A percentile compares a stretch with the other conserved stretches of the same genome.
Evolutionary conservation across 2,329 filamentous ascomycete species (phyloP).

Genomic region (Cladosporium sp.): DNA sequence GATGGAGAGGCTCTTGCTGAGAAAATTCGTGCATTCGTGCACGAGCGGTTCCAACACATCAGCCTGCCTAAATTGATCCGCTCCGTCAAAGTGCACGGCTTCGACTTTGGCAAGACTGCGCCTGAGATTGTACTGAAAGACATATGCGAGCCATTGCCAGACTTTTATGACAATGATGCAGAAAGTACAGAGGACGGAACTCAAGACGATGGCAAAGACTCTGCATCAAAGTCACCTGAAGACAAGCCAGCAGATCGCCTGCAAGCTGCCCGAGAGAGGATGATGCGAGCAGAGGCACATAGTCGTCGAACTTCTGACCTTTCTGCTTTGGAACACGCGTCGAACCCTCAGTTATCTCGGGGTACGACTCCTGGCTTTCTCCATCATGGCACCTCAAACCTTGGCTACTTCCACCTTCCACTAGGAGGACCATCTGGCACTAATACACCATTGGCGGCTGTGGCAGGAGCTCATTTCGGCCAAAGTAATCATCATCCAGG

Average conservation of each 20-base stretch:
- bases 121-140: slow-evolving; percentile 92
- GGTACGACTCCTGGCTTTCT: slow-evolving; percentile 56
- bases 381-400: slow-evolving; percentile 65
- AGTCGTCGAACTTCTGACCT: slow-evolving; percentile 4
- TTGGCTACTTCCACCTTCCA: slow-evolving; percentile 80
- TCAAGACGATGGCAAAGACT: not conserved
- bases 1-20: slow-evolving; percentile 83
- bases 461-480: slow-evolving; percentile 64
- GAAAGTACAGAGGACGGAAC: slow-evolving; percentile 43
- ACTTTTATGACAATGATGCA: slow-evolving; percentile 83
- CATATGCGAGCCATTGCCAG: slow-evolving; percentile 88
- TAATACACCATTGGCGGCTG: slow-evolving; percentile 73
- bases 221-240: not conserved
- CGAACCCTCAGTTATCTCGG: slow-evolving; percentile 16
- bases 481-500: slow-evolving; percentile 27
- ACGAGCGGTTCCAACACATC: slow-evolving; percentile 91
- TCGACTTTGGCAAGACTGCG: slow-evolving; percentile 80
- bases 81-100: slow-evolving; percentile 88
- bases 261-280: slow-evolving; percentile 14
- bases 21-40: slow-evolving; percentile 85
- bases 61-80: slow-evolving; percentile 92
- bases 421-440: slow-evolving; percentile 69
- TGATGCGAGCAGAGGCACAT: slow-evolving; percentile 13
- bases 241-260: slow-evolving; percentile 15
- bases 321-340: slow-evolving; percentile 4